Percentiles rank a stretch among this genome's conserved stretches.
Conservation (phyloP, 257 asterid genomes). For the Jacaranda mimosifolia region DNA sequence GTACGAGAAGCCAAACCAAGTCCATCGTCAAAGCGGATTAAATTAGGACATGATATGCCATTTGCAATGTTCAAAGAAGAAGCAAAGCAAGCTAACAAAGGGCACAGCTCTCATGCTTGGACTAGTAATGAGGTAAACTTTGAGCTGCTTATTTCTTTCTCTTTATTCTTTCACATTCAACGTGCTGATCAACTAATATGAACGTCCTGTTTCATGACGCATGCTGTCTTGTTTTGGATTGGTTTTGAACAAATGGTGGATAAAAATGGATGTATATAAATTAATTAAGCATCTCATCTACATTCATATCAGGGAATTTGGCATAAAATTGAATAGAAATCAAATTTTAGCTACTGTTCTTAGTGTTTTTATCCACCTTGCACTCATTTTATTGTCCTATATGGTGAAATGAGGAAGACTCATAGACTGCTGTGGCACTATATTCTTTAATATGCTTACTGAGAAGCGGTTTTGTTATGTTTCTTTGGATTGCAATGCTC, state of each 20-base stretch:
- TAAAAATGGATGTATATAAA: not conserved
- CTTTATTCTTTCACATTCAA: not conserved
- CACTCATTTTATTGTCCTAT: conserved; percentile 5
- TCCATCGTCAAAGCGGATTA: conserved; percentile 84
- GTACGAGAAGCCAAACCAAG: conserved; percentile 87
- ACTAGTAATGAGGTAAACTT: conserved; percentile 58
- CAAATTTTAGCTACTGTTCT: no score
- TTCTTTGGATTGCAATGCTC: conserved; percentile 10
- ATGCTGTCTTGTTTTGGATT: no score
- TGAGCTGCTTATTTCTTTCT: conserved; percentile 17
- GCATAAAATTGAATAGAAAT: not conserved
- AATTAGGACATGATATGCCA: conserved; percentile 73
- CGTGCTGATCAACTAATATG: not conserved
- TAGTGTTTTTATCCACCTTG: not conserved
- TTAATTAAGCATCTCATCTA: not conserved
- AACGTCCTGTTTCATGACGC: not conserved
- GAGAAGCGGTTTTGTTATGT: not conserved
- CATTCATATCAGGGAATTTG: not conserved
- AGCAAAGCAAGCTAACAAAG: conserved; percentile 50
- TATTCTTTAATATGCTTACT: not conserved
- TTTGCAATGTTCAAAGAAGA: conserved; percentile 46
- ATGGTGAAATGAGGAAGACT: no score
- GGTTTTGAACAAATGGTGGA: not conserved
- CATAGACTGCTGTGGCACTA: not conserved
- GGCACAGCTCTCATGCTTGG: conserved; percentile 53